phyloP scores from a whole-genome alignment of 352 stramenopile genomes.

The Pythium chondricola region DNA sequence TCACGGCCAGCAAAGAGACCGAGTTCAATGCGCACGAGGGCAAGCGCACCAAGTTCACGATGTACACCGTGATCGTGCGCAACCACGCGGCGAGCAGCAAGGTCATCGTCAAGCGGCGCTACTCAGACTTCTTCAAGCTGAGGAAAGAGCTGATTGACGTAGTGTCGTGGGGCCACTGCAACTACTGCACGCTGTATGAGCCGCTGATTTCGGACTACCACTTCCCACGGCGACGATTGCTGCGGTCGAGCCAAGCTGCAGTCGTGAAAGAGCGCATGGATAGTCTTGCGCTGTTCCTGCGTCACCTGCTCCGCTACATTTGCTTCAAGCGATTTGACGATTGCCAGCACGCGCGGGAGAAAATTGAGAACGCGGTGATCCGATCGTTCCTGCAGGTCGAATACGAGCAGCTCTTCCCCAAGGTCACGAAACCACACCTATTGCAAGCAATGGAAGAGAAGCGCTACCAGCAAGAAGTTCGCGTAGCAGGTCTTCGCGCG shows the following conservation, averaged over 20 bases:
- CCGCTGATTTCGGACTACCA: constrained; percentile 70
- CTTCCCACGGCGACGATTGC: constrained; percentile 66
- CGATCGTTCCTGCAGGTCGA: constrained; percentile 78
- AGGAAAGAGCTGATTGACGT: constrained; percentile 79
- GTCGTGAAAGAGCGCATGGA: constrained; percentile 86
- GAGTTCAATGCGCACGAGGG: constrained; percentile 13
- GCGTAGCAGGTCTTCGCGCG: constrained; percentile 48
- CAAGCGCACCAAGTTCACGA: constrained; percentile 67
- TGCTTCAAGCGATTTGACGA: constrained; percentile 63
- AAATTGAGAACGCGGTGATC: constrained; percentile 69
- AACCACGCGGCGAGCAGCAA: constrained; percentile 68
- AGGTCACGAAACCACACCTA: constrained; percentile 40
- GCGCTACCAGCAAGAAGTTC: constrained; percentile 59
- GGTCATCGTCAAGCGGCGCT: constrained; percentile 69
- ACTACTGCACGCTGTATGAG: constrained; percentile 52
- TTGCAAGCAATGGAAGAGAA: constrained; percentile 69
- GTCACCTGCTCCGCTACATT: constrained; percentile 69
- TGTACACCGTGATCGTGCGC: constrained; percentile 81
- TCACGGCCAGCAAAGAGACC: constrained; percentile 24
- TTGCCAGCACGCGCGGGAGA: constrained; percentile 53
- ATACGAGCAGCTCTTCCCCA: constrained; percentile 47
- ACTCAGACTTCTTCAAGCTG: constrained; percentile 83
- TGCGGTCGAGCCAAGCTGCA: constrained; percentile 56
- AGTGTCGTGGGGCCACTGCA: constrained; percentile 73
- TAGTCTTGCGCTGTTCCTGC: constrained; percentile 67